These are phyloP conservation scores for Caryopteris hybrid DNA, from an alignment of 305 asterid species.

Conservation along the genomic window DNA sequence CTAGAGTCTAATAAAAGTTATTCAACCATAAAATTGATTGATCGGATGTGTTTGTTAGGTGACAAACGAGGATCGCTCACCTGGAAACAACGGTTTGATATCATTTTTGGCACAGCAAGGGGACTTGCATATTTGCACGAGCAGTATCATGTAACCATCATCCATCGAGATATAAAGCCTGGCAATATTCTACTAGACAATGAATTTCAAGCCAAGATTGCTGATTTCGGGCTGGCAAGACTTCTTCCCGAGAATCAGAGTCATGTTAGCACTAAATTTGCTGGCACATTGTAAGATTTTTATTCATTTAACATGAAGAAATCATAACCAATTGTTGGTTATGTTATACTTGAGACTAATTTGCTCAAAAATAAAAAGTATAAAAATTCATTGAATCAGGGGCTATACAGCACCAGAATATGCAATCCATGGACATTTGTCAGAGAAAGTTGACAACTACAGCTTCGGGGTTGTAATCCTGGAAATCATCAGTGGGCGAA, in stretches of 20 bases:
- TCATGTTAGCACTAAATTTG: constrained; percentile 86
- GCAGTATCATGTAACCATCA: constrained; percentile 70
- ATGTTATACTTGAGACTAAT: no score
- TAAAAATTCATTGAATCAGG: constrained; percentile 30
- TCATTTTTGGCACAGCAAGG: constrained; percentile 71
- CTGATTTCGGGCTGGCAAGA: constrained; percentile 81
- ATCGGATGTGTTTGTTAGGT: constrained; percentile 25
- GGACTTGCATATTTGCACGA: constrained; percentile 86
- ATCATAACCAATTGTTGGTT: no score
- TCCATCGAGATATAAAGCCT: constrained; percentile 84
- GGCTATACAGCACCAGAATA: constrained; percentile 94
- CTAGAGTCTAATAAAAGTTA: no score
- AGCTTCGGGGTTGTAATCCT: constrained; percentile 77
- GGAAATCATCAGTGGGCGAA: constrained; percentile 72
- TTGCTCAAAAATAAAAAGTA: no score
- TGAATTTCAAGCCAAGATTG: constrained; percentile 64
- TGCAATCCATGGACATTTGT: constrained; percentile 73
- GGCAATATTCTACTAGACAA: constrained; percentile 65
- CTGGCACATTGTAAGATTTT: constrained; percentile 72
- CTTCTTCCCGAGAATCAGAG: constrained; percentile 70
- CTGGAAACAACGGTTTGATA: constrained; percentile 75
- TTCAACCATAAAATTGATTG: background rate
- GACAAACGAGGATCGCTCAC: constrained; percentile 54
- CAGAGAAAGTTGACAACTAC: constrained; percentile 82
- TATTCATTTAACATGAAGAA: background rate